phyloP scores from a whole-genome alignment of 495 filamentous ascomycete species.

The Pseudomonodictys pantanalensis region DNA sequence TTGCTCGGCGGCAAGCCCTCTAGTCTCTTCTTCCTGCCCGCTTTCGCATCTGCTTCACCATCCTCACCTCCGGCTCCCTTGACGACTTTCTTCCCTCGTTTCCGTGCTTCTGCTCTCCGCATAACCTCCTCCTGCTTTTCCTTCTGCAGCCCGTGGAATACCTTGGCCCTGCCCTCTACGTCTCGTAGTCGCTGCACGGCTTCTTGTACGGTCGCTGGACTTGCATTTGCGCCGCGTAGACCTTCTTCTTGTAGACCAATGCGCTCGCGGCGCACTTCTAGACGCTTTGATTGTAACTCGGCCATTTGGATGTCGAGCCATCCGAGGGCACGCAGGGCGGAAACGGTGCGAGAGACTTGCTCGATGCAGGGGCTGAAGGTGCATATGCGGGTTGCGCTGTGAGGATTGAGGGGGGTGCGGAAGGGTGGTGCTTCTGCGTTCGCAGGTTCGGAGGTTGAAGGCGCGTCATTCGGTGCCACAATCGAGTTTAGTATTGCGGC shows the following conservation, averaged over 20 bases:
- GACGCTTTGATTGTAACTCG: constrained; percentile 69
- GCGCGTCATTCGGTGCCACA: constrained; percentile 13
- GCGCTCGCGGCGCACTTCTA: constrained; percentile 81
- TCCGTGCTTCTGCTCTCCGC: constrained; percentile 22
- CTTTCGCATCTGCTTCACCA: background rate
- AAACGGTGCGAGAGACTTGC: constrained; percentile 81
- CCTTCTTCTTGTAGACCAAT: constrained; percentile 63
- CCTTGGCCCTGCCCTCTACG: constrained; percentile 63
- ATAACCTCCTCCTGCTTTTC: constrained; percentile 30
- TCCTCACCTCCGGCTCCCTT: constrained; percentile 19
- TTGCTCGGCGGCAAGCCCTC: constrained; percentile 20
- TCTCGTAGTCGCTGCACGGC: constrained; percentile 67
- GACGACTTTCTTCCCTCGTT: constrained; percentile 16
- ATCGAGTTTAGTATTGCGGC: constrained; percentile 8
- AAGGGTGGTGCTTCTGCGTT: no score
- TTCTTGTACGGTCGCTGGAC: constrained; percentile 70
- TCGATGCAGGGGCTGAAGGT: constrained; percentile 97
- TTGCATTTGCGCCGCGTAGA: constrained; percentile 54
- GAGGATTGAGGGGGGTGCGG: constrained; percentile 68
- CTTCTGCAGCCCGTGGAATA: constrained; percentile 51
- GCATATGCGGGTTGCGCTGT: constrained; percentile 68
- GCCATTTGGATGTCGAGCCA: constrained; percentile 95
- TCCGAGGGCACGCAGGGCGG: constrained; percentile 68
- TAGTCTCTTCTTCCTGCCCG: constrained; percentile 17
- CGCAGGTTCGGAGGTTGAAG: no score